Percentiles rank a stretch among this genome's conserved stretches.
Evolutionary conservation across 1,139 yeast genomes (phyloP).

Genomic region (Arxiozyma telluris): DNA sequence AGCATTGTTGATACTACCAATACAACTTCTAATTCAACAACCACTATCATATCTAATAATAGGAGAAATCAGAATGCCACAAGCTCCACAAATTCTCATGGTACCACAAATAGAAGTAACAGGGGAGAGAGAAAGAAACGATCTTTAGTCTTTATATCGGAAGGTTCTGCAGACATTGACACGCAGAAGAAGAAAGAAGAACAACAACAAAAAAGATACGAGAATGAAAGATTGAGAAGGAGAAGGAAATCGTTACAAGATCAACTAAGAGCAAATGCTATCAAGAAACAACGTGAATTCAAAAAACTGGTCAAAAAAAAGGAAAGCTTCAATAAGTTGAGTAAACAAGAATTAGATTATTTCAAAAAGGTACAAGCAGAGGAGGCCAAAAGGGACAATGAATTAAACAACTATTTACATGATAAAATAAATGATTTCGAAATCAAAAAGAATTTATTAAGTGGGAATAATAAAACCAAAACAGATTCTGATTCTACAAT

Average conservation of each 20-base stretch:
- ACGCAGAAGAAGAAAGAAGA: conserved; percentile 18
- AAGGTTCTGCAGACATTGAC: conserved; percentile 22
- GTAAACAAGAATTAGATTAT: conserved; percentile 17
- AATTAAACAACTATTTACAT: conserved; percentile 11
- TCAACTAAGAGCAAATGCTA: conserved; percentile 25
- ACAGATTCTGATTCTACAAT: not conserved
- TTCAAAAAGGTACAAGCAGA: conserved; percentile 5
- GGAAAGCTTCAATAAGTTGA: conserved; percentile 23
- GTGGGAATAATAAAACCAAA: not conserved
- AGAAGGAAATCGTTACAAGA: conserved; percentile 24
- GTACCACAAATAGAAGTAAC: not conserved
- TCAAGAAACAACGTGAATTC: conserved; percentile 20
- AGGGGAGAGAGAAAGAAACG: not conserved
- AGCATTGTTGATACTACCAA: too few relatives aligned
- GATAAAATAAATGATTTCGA: conserved; percentile 12
- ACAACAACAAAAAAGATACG: conserved; percentile 17
- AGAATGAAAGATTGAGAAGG: conserved; percentile 17
- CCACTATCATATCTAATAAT: too few relatives aligned
- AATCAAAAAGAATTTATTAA: conserved; percentile 4
- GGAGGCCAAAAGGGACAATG: conserved; percentile 9
- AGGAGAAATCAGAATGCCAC: not conserved
- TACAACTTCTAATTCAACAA: too few relatives aligned
- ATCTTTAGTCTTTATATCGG: conserved; percentile 19
- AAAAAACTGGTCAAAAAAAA: conserved; percentile 17
- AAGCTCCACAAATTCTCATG: not conserved